These are phyloP conservation scores for Kockovaella imperatae DNA, from an alignment of 768 basidiomycete genomes.

Conservation along the genomic window DNA sequence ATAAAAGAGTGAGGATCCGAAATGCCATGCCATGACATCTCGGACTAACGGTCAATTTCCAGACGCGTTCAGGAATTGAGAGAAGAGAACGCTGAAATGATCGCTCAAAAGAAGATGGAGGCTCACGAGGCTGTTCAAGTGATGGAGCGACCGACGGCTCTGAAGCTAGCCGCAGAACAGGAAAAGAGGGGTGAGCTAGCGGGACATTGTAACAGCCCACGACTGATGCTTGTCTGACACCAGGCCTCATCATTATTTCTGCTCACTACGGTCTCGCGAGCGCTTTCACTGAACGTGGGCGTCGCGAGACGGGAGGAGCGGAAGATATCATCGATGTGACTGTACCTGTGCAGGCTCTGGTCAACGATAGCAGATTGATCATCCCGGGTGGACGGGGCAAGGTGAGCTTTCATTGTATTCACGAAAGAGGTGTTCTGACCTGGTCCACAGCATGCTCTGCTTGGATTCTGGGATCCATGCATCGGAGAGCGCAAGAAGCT, in stretches of 20 bases:
- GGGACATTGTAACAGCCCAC: neutral
- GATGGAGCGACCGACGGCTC: slow-evolving; percentile 61
- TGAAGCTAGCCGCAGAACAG: slow-evolving; percentile 58
- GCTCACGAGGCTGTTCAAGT: slow-evolving; percentile 58
- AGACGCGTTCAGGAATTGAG: slow-evolving; percentile 65
- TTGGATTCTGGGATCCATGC: slow-evolving; percentile 83
- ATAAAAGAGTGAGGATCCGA: slow-evolving; percentile 32
- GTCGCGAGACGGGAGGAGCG: slow-evolving; percentile 45
- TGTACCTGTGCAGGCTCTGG: slow-evolving; percentile 69
- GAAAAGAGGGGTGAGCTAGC: slow-evolving; percentile 57
- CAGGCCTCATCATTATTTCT: slow-evolving; percentile 68
- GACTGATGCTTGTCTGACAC: neutral
- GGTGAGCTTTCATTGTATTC: slow-evolving; percentile 48
- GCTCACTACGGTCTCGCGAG: slow-evolving; percentile 61
- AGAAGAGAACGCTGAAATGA: slow-evolving; percentile 58
- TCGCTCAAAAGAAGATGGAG: slow-evolving; percentile 57
- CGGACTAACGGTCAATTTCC: slow-evolving; percentile 2
- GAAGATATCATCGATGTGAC: slow-evolving; percentile 68
- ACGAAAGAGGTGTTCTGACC: slow-evolving; percentile 1
- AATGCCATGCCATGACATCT: slow-evolving; percentile 45
- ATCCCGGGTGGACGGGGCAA: slow-evolving; percentile 70
- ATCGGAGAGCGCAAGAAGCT: slow-evolving; percentile 64
- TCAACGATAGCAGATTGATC: slow-evolving; percentile 67
- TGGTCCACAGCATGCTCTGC: slow-evolving; percentile 55
- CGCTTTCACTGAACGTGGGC: slow-evolving; percentile 33